Conservation (phyloP, 805 yeast species). For the Cyberlindnera misumaiensis region DNA sequence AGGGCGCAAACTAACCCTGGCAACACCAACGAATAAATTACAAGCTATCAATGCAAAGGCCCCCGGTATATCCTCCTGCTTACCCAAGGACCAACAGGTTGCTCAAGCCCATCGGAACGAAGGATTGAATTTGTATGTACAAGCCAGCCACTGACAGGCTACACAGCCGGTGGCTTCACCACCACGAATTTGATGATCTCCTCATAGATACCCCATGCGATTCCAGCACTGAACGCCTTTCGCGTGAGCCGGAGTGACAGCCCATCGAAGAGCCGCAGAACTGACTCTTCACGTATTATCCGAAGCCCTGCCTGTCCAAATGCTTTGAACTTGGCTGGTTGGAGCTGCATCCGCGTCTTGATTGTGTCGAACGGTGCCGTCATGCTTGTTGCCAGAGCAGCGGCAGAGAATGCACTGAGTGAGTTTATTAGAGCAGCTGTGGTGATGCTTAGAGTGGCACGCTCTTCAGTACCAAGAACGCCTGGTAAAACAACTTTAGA, state of each 20-base stretch:
- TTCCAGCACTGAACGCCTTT: slow-evolving; percentile 88
- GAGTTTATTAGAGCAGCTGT: slow-evolving; percentile 60
- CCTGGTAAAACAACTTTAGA: slow-evolving; percentile 52
- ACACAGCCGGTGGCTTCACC: too few species aligned
- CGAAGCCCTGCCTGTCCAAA: slow-evolving; percentile 32
- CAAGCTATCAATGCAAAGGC: too few species aligned
- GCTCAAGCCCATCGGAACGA: too few species aligned
- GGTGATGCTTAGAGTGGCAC: slow-evolving; percentile 25
- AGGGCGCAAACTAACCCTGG: too few species aligned
- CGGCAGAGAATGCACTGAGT: slow-evolving; percentile 70
- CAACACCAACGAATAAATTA: too few species aligned
- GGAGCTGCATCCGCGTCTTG: slow-evolving; percentile 83
- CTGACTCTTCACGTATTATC: slow-evolving; percentile 40
- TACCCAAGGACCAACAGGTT: too few species aligned
- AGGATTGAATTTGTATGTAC: too few species aligned
- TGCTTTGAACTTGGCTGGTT: slow-evolving; percentile 40
- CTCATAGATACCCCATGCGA: slow-evolving; percentile 96
- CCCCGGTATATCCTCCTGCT: too few species aligned
- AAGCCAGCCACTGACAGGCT: too few species aligned
- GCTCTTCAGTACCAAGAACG: slow-evolving; percentile 5
- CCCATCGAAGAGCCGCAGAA: slow-evolving; percentile 70
- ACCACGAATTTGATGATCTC: slow-evolving; percentile 50
- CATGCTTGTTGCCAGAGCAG: slow-evolving; percentile 70
- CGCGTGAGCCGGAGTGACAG: slow-evolving; percentile 71
- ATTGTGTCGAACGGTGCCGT: slow-evolving; percentile 96